These are phyloP conservation scores for Canavalia ensiformis DNA, from an alignment of 306 rosid genomes.

Conservation along the genomic window DNA sequence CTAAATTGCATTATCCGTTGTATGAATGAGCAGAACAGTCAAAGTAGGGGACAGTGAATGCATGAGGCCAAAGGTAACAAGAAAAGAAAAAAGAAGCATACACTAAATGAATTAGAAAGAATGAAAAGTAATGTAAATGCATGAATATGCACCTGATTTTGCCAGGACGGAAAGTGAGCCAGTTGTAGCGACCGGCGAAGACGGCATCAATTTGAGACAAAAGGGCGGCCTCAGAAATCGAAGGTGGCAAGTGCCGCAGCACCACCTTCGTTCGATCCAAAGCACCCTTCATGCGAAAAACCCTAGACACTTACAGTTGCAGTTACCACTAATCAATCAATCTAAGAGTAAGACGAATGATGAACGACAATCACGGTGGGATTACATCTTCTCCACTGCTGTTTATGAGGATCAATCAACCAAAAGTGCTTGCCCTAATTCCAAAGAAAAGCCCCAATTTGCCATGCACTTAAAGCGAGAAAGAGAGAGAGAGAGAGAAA, in stretches of 20 bases:
- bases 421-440: constrained; percentile 55
- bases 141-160: constrained; percentile 53
- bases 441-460: constrained; percentile 51
- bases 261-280: constrained; percentile 85
- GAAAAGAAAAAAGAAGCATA: background rate
- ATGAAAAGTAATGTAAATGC: background rate
- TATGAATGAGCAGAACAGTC: too few species aligned
- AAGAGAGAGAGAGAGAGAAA: background rate
- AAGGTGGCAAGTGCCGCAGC: constrained; percentile 80
- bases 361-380: constrained; percentile 28
- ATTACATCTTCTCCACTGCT: constrained; percentile 59
- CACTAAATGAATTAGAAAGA: background rate
- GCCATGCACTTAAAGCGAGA: constrained; percentile 39
- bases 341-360: background rate
- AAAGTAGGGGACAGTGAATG: too few species aligned
- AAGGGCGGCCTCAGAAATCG: constrained; percentile 60
- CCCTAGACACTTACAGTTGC: constrained; percentile 47
- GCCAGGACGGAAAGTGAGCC: constrained; percentile 70
- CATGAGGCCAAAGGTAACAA: background rate
- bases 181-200: constrained; percentile 73
- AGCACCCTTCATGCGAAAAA: constrained; percentile 58
- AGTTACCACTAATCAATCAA: constrained; percentile 10
- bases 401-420: constrained; percentile 34
- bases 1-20: too few species aligned
- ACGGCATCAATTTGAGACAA: constrained; percentile 59